Base-by-base conservation (phyloP, 1,284 basidiomycete genomes). In the Meira nashicola region DNA sequence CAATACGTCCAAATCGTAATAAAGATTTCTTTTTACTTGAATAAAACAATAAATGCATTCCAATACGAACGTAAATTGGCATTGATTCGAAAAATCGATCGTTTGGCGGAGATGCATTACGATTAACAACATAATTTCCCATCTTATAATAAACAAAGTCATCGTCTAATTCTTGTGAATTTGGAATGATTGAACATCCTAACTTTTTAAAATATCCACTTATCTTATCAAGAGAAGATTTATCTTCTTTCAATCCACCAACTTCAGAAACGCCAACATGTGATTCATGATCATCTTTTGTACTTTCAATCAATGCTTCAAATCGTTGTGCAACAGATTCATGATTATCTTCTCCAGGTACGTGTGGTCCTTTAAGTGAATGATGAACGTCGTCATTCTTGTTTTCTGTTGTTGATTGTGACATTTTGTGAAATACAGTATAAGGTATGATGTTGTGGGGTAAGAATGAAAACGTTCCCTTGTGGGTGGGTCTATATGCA, bases 91-190 rank as follows among this genome's bases (percentile, higher is more conserved):
- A 73, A 60, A 73, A 66, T 56, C 54, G 58, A 11, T 63, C 28
- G 28, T 53, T 64, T 33, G 28, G 28, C 8, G 28, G 28, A 33
- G 28, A 33, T 11, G 66, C 58, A n/a, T 64, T 64, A 28, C 71
- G 62, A 25, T 70, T 58, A 33, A 66, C 71, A 54, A 72, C 66
- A 15, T 68, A 73, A 58, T 73, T 73, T 54, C 71, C 71, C 60
- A 73, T 61, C 33, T 72, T 64, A 14, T 65, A 47, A 25, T 44
- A 57, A 12, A 64, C 70, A 41, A 73, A 72, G 19, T 71, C 66
- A 4, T 60, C 55, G 19, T 73, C 66, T 39, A 73, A 43, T 25
- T 48, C 46, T 25, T 48, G 7, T 17, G n/a, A 19, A 6, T n/a
- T 21, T 17, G 46, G 46, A 14, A 48, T 21, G 21, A 48, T 19